Evolutionary conservation across 106 monocot species (phyloP).

Genomic region (Hemerocallis citrina): DNA sequence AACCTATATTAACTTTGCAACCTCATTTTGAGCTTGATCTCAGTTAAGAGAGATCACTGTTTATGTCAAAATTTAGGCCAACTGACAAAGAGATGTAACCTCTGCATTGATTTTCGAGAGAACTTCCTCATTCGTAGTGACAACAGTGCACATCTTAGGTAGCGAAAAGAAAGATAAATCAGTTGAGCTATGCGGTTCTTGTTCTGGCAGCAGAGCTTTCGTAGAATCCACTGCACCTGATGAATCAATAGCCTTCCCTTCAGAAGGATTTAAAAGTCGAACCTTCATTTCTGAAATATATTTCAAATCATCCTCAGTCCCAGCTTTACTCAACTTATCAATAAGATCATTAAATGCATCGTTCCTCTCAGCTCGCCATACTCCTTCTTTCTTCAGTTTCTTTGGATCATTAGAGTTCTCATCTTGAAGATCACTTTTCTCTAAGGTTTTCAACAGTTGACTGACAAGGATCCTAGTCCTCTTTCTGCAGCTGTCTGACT

Average conservation of each 20-base stretch:
- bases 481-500: constrained; percentile 17
- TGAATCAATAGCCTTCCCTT: not conserved
- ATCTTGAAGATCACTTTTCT: constrained; percentile 8
- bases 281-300: constrained; percentile 31
- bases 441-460: constrained; percentile 28
- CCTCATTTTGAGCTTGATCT: no score
- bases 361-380: constrained; percentile 17
- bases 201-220: not conserved
- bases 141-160: constrained; percentile 16
- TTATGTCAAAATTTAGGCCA: constrained; percentile 33
- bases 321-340: constrained; percentile 42
- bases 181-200: constrained; percentile 2
- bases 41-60: no score
- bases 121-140: constrained; percentile 21
- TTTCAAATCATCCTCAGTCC: constrained; percentile 43
- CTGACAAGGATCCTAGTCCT: constrained; percentile 29
- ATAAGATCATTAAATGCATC: constrained; percentile 27
- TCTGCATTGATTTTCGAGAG: constrained; percentile 17
- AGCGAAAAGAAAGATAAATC: constrained; percentile 7
- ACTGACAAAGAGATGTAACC: constrained; percentile 18
- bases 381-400: constrained; percentile 17
- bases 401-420: constrained; percentile 7
- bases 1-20: no score
- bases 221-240: not conserved
- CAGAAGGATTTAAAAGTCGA: constrained; percentile 16